These are phyloP conservation scores for Bassia scoparia DNA, from an alignment of 148 eudicot genomes.

Conservation along the genomic window DNA sequence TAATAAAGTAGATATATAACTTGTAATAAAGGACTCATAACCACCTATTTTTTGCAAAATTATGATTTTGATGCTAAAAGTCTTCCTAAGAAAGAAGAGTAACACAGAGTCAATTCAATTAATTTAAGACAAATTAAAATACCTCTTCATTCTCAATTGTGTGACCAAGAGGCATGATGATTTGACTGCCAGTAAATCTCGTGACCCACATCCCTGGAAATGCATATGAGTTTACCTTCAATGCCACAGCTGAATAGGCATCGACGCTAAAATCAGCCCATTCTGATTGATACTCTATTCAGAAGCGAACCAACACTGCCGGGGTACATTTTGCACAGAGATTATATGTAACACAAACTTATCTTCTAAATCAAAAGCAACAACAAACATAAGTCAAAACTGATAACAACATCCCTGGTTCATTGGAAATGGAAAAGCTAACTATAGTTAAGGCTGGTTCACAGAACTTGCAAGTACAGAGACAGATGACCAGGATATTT, in stretches of 20 bases:
- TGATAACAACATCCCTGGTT: slow-evolving; percentile 10
- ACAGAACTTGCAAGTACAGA: neutral
- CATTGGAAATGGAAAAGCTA: neutral
- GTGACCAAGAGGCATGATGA: slow-evolving; percentile 91
- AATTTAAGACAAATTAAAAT: neutral
- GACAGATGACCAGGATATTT: neutral
- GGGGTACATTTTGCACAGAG: slow-evolving; percentile 79
- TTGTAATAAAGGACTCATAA: too few relatives aligned
- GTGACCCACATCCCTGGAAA: slow-evolving; percentile 72
- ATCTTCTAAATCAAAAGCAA: neutral
- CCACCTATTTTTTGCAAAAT: too few relatives aligned
- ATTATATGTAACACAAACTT: neutral
- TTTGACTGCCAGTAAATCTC: slow-evolving; percentile 82
- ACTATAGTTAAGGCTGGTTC: too few relatives aligned
- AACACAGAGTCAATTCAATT: neutral
- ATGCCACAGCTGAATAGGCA: slow-evolving; percentile 79
- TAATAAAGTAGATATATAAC: too few relatives aligned
- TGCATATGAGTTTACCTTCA: slow-evolving; percentile 57
- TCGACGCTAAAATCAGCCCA: slow-evolving; percentile 96
- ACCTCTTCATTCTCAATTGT: slow-evolving; percentile 97
- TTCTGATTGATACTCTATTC: slow-evolving; percentile 95
- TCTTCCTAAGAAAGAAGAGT: neutral
- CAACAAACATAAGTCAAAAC: neutral
- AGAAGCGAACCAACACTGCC: slow-evolving; percentile 73
- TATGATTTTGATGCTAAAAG: neutral